phyloP scores from a whole-genome alignment of 2,329 filamentous ascomycete genomes.

The Colletotrichum sp. region DNA sequence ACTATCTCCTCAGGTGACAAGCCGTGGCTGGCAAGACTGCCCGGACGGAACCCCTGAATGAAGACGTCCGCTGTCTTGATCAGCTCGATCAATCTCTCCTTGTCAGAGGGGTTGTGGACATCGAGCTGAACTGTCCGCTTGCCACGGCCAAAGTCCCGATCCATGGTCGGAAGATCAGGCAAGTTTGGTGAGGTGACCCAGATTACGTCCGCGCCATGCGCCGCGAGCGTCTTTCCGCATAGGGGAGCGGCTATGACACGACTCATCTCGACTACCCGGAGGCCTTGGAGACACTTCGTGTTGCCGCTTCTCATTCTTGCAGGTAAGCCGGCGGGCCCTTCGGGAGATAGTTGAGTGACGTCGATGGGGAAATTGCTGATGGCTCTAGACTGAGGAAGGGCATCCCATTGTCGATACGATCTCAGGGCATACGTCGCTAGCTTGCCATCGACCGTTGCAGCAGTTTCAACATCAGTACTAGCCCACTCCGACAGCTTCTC shows the following conservation, averaged over 20 bases:
- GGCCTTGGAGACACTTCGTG: conserved; percentile 32
- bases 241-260: conserved; percentile 39
- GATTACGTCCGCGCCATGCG: conserved; percentile 37
- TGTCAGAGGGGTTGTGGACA: conserved; percentile 27
- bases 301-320: conserved; percentile 39
- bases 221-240: conserved; percentile 34
- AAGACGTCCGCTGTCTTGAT: conserved; percentile 44
- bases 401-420: conserved; percentile 56
- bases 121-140: conserved; percentile 37
- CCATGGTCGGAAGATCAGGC: conserved; percentile 33
- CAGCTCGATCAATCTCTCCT: conserved; percentile 30
- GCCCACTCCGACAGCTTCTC: conserved; percentile 42
- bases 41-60: conserved; percentile 51
- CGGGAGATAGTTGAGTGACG: conserved; percentile 37
- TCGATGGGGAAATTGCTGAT: conserved; percentile 51
- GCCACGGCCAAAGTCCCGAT: conserved; percentile 38
- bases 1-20: conserved; percentile 39
- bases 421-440: conserved; percentile 54
- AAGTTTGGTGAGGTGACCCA: conserved; percentile 35
- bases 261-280: conserved; percentile 38
- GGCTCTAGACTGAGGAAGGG: conserved; percentile 47
- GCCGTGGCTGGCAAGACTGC: conserved; percentile 48
- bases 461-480: conserved; percentile 52
- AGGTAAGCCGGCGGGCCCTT: conserved; percentile 18
- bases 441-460: conserved; percentile 41